Evolutionary conservation across 2,329 filamentous ascomycete species (phyloP).

Genomic region (Colletotrichum abscissum): DNA sequence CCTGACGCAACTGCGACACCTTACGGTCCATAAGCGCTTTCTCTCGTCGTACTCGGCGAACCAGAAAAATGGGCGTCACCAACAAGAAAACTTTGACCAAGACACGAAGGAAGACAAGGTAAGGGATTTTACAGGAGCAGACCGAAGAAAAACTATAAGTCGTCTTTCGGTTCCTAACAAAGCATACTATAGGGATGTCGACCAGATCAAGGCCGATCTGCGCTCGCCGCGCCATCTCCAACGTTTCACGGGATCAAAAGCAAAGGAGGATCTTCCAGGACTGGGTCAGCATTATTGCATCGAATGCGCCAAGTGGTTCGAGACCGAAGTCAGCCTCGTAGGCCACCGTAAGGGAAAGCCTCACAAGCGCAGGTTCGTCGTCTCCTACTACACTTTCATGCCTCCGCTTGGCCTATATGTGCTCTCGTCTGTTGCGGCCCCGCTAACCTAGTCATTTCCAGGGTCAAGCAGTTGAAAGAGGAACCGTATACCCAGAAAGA

Average conservation of each 20-base stretch:
- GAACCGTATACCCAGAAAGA: constrained; percentile 89
- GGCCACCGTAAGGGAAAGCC: constrained; percentile 88
- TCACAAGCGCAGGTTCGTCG: constrained; percentile 84
- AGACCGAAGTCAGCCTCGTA: constrained; percentile 80
- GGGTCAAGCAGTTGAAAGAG: constrained; percentile 84
- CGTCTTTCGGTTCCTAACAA: constrained; percentile 3
- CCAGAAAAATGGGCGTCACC: constrained; percentile 72
- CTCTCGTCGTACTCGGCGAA: background rate
- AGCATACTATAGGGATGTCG: constrained; percentile 77
- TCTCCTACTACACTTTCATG: background rate
- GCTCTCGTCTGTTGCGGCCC: background rate
- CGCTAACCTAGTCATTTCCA: constrained; percentile 48
- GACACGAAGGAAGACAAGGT: constrained; percentile 79
- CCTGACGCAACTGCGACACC: background rate
- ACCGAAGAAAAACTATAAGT: background rate
- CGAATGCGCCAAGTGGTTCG: constrained; percentile 97
- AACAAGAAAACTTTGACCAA: constrained; percentile 77
- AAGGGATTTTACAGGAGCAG: constrained; percentile 38
- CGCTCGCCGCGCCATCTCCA: constrained; percentile 81
- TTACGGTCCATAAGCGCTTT: background rate
- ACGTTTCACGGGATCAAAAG: constrained; percentile 82
- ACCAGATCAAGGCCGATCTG: constrained; percentile 90
- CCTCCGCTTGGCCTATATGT: background rate
- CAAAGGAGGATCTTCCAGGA: constrained; percentile 86
- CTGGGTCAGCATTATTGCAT: constrained; percentile 89